Conservation (phyloP, 2,329 filamentous ascomycete genomes). For the Trichoderma polysporum region DNA sequence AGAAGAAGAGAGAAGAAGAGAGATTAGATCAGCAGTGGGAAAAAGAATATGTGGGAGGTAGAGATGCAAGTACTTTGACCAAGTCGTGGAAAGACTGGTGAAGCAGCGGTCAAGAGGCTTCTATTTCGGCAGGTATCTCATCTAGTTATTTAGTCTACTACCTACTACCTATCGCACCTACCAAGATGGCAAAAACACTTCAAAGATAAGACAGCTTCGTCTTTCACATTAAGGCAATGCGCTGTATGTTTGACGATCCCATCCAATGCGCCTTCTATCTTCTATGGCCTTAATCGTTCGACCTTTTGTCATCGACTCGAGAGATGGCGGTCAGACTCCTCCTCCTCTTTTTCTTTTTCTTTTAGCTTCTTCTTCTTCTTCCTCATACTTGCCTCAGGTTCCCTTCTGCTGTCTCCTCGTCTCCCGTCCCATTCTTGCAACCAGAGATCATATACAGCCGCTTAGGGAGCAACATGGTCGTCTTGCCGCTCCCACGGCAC, state of each 20-base stretch:
- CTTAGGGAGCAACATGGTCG: not conserved
- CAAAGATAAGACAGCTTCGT: not conserved
- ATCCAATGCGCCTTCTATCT: not conserved
- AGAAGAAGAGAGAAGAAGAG: not conserved
- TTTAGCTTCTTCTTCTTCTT: not conserved
- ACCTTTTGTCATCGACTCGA: not conserved
- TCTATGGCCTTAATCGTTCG: not conserved
- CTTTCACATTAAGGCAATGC: not conserved
- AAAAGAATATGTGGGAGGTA: not conserved
- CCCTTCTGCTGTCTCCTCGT: not conserved
- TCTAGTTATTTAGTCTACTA: not conserved
- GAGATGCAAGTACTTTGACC: not conserved
- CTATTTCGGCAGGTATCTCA: not conserved
- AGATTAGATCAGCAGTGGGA: too few relatives aligned
- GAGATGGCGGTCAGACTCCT: not conserved
- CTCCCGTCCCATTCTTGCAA: not conserved
- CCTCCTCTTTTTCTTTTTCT: not conserved
- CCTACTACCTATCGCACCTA: not conserved
- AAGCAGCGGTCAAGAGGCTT: not conserved
- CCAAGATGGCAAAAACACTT: not conserved
- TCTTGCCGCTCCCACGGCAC: slow-evolving; percentile 41
- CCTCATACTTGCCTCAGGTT: not conserved
- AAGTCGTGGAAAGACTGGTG: not conserved
- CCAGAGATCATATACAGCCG: not conserved
- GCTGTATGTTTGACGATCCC: not conserved